These are phyloP conservation scores for Trametes cingulata DNA, from an alignment of 768 basidiomycete species.

Conservation along the genomic window DNA sequence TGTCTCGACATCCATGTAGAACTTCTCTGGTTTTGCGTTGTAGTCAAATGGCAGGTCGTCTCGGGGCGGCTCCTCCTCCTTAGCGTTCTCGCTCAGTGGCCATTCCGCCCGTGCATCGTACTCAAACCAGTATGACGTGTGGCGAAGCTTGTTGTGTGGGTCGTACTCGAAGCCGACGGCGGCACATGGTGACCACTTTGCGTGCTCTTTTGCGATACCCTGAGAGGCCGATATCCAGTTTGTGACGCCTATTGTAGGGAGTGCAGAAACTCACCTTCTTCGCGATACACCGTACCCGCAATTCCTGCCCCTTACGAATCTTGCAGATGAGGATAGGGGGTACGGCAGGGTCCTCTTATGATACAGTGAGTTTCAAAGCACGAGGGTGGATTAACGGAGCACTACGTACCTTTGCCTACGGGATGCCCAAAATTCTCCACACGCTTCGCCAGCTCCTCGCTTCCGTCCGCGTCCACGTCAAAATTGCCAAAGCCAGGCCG, in stretches of 20 bases:
- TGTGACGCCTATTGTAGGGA: neutral
- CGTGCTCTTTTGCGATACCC: slow-evolving; percentile 98
- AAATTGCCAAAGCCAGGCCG: slow-evolving; percentile 13
- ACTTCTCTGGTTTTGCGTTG: slow-evolving; percentile 82
- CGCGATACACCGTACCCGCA: slow-evolving; percentile 82
- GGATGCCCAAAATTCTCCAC: slow-evolving; percentile 77
- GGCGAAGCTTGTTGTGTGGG: slow-evolving; percentile 94
- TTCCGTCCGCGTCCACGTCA: slow-evolving; percentile 46
- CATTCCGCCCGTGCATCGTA: slow-evolving; percentile 80
- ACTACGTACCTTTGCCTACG: slow-evolving; percentile 77
- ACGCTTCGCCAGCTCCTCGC: slow-evolving; percentile 76
- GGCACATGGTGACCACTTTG: slow-evolving; percentile 97
- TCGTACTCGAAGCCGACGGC: slow-evolving; percentile 98
- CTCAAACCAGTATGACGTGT: slow-evolving; percentile 96
- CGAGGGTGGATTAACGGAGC: neutral
- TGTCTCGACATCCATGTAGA: slow-evolving; percentile 94
- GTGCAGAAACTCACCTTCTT: slow-evolving; percentile 70
- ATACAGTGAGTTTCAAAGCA: neutral
- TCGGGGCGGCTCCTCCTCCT: slow-evolving; percentile 76
- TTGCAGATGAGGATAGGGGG: slow-evolving; percentile 86
- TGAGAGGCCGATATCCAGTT: slow-evolving; percentile 33
- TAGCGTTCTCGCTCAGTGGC: slow-evolving; percentile 86
- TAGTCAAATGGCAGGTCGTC: slow-evolving; percentile 88
- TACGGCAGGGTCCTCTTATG: slow-evolving; percentile 61
- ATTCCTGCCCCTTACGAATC: slow-evolving; percentile 91